A percentile compares a stretch with the other conserved stretches of the same genome.
phyloP scores from a whole-genome alignment of 2,329 filamentous ascomycete genomes.

The Fusarium anguioides region DNA sequence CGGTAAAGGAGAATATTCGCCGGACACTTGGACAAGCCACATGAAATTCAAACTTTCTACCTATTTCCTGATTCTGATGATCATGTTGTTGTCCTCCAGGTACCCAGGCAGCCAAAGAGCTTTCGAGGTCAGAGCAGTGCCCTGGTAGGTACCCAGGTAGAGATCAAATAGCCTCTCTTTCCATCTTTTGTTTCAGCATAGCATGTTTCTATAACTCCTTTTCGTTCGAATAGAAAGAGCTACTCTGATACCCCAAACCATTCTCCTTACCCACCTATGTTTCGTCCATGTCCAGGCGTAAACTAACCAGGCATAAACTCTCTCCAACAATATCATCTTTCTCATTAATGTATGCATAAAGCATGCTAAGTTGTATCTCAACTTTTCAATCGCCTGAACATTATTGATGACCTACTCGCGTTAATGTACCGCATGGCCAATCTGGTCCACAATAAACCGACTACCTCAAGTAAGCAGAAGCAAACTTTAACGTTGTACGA shows the following conservation, averaged over 20 bases:
- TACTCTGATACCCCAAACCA: constrained; percentile 32
- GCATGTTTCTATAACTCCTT: not conserved
- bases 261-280: not conserved
- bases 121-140: not conserved
- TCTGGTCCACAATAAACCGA: not conserved
- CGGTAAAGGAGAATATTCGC: constrained; percentile 68
- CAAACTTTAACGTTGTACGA: not conserved
- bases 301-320: not conserved
- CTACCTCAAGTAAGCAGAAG: not conserved
- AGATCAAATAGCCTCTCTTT: not conserved
- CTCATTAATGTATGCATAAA: constrained; percentile 6
- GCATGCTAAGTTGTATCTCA: not conserved
- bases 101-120: too few species aligned
- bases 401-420: not conserved
- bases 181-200: not conserved
- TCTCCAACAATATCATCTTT: not conserved
- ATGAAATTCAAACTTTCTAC: constrained; percentile 17
- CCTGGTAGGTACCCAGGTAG: too few species aligned
- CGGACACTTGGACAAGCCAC: constrained; percentile 58
- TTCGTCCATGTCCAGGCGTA: not conserved
- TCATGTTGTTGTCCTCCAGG: not conserved
- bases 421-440: not conserved
- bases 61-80: not conserved
- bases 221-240: constrained; percentile 25
- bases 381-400: not conserved